Conservation (phyloP, 1,139 yeast genomes). For the Yamadazyma atmosphaerica region DNA sequence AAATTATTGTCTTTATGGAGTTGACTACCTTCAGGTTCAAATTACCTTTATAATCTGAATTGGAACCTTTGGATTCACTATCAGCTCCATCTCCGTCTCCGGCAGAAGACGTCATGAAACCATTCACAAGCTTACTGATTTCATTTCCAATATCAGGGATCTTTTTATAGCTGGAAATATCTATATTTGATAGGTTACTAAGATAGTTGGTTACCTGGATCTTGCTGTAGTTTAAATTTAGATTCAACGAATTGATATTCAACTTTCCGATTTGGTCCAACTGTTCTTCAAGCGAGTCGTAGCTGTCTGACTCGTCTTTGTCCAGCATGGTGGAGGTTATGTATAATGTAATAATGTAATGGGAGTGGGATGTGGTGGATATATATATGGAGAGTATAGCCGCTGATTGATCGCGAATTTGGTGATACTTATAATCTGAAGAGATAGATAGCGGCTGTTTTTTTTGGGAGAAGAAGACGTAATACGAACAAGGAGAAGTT, state of each 20-base stretch:
- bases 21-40: conserved; percentile 6
- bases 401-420: too few species aligned
- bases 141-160: conserved; percentile 14
- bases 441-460: too few species aligned
- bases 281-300: conserved; percentile 16
- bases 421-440: too few species aligned
- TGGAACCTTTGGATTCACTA: too few species aligned
- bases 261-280: conserved; percentile 18
- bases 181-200: conserved; percentile 9
- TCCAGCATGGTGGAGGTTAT: neutral
- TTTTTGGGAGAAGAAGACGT: too few species aligned
- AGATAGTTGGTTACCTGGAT: conserved; percentile 7
- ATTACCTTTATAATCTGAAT: conserved; percentile 3
- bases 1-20: conserved; percentile 31
- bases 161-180: conserved; percentile 6
- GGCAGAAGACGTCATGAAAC: conserved; percentile 5
- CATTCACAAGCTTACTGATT: conserved; percentile 10
- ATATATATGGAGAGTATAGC: too few species aligned
- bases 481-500: too few species aligned
- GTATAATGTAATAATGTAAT: too few species aligned
- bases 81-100: neutral
- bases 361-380: too few species aligned
- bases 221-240: conserved; percentile 6
- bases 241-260: conserved; percentile 7
- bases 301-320: conserved; percentile 9